Percentiles rank a stretch among this genome's conserved stretches.
Conservation (phyloP, 441 rosid genomes). For the Gossypium armourianum region DNA sequence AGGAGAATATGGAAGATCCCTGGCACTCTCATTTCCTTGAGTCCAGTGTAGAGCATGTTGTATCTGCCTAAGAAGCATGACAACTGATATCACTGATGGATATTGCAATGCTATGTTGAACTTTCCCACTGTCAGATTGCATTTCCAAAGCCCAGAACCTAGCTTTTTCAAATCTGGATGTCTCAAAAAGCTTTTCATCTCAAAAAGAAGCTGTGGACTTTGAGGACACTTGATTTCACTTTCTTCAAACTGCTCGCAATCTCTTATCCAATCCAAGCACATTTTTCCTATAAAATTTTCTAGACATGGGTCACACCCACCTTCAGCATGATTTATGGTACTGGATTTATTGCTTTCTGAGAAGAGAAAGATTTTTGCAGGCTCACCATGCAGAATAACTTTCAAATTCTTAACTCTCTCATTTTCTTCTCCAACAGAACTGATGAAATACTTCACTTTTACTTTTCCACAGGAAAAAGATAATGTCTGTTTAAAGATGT, state of each 20-base stretch:
- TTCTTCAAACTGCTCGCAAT: constrained; percentile 36
- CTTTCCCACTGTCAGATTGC: constrained; percentile 56
- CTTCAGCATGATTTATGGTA: constrained; percentile 28
- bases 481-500: constrained; percentile 35
- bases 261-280: constrained; percentile 54
- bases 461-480: constrained; percentile 53
- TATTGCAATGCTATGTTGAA: constrained; percentile 42
- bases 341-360: constrained; percentile 25
- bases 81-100: constrained; percentile 43
- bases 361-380: constrained; percentile 36
- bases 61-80: constrained; percentile 50
- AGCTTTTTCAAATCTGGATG: constrained; percentile 32
- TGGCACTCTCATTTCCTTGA: constrained; percentile 24
- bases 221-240: constrained; percentile 36
- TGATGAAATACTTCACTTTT: constrained; percentile 35
- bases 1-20: constrained; percentile 25
- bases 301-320: constrained; percentile 27
- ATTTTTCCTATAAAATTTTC: constrained; percentile 43
- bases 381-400: constrained; percentile 49
- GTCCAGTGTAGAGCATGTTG: constrained; percentile 32
- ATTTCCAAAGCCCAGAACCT: constrained; percentile 50
- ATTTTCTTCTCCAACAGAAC: constrained; percentile 27
- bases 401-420: constrained; percentile 27
- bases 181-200: constrained; percentile 43
- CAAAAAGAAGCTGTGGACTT: constrained; percentile 57